Evolutionary conservation across 768 basidiomycete genomes (phyloP), one percentile per base, ranked within the genome.

Genomic region (Leccinum boreale): DNA sequence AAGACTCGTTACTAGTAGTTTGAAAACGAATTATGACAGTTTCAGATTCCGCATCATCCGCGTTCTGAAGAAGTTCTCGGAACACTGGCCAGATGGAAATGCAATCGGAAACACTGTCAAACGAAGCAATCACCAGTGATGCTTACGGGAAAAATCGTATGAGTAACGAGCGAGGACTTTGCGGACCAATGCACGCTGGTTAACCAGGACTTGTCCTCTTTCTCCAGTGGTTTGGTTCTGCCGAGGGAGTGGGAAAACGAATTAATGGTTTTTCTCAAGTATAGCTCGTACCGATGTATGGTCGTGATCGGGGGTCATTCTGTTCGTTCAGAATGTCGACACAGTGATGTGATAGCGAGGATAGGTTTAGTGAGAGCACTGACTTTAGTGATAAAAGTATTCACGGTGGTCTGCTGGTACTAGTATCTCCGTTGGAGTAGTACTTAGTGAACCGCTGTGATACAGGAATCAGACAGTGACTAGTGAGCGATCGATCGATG

Each of bases 91-190:
- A 46, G 86, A 82, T 78, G 56, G 12, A 23, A 53, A 19, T 28
- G 28, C 7, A 11, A 35, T 14, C 10, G 12, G 49, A 46, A 67
- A 89, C 89, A n/a, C 9, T 15, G 9, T 23, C 10, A 19, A 19
- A 29, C 10, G 12, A 10, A 48, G 36, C 11, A 28, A 23, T 2
- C 8, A 4, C 8, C 19, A 5, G 4, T 24, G 15, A 15, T 36
- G 7, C 76, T 51, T 46, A 84, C 81, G 79, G 4, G 94, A 94
- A 62, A 94, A 91, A 75, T 95, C 94, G 46, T 92, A 93, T 15
- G 89, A 89, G 73, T 99, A 99, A 15, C 96, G 80, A 9, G 96
- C 94, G 8, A 98, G 83, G 14, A 98, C 89, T 75, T 94, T 98
- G 77, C 94, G 90, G 52, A 97, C 93, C 57, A 97, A 77, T 19